Evolutionary conservation across 2,329 filamentous ascomycete genomes (phyloP).

Genomic region (Cercospora brassicicola): DNA sequence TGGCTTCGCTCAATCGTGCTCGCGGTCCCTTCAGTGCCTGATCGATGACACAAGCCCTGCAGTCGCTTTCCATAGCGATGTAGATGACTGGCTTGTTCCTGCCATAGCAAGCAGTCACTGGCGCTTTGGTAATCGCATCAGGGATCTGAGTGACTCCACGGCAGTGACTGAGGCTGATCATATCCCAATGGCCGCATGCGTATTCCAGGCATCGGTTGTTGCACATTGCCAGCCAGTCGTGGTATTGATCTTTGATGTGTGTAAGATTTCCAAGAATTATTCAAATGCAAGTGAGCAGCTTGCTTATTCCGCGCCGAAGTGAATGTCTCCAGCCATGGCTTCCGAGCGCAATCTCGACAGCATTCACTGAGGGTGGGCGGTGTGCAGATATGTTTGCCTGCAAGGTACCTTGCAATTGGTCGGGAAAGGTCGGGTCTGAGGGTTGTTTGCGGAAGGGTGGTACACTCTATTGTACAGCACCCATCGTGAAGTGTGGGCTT

Average conservation of each 20-base stretch:
- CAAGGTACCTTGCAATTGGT: background rate
- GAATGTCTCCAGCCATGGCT: background rate
- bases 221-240: background rate
- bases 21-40: background rate
- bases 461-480: background rate
- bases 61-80: background rate
- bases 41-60: background rate
- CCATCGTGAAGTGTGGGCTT: background rate
- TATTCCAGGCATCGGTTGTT: conserved; percentile 4
- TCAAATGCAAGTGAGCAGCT: background rate
- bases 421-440: background rate
- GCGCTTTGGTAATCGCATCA: background rate
- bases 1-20: background rate
- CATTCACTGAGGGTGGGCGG: background rate
- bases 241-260: background rate
- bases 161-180: background rate
- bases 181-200: background rate
- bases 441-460: background rate
- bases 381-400: background rate
- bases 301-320: background rate
- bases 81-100: background rate
- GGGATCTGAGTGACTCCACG: background rate
- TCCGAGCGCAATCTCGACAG: background rate
- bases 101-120: background rate
- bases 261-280: background rate